Evolutionary conservation across 2,329 filamentous ascomycete genomes (phyloP).

Genomic region (Fusarium paranaense): DNA sequence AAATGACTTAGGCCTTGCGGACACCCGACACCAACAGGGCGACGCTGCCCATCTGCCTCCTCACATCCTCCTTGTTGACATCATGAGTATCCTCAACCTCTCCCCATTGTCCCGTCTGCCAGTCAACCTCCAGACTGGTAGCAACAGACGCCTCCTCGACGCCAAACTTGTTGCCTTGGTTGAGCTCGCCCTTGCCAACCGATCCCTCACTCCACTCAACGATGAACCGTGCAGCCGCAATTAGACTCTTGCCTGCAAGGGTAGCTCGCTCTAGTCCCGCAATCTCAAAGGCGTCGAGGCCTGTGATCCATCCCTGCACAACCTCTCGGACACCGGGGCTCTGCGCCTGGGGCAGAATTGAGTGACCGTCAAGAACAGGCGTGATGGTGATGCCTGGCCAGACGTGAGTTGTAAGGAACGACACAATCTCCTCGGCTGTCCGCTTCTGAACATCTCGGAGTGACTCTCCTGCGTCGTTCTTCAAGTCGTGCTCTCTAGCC

Average conservation of each 20-base stretch:
- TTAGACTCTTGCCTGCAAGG: constrained; percentile 86
- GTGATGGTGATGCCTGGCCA: constrained; percentile 86
- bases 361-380: constrained; percentile 83
- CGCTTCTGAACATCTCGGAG: constrained; percentile 80
- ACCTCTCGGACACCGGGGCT: constrained; percentile 79
- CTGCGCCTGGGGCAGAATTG: constrained; percentile 82
- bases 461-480: constrained; percentile 63
- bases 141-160: constrained; percentile 85
- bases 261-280: constrained; percentile 87
- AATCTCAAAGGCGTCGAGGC: constrained; percentile 81
- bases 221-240: constrained; percentile 81
- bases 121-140: constrained; percentile 85
- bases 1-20: constrained; percentile 41
- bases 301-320: constrained; percentile 80
- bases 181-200: constrained; percentile 58
- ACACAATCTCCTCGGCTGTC: constrained; percentile 76
- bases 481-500: constrained; percentile 59
- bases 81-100: constrained; percentile 99
- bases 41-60: constrained; percentile 88
- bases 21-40: constrained; percentile 81
- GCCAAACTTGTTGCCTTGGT: constrained; percentile 67
- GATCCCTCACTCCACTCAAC: constrained; percentile 89
- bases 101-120: constrained; percentile 93
- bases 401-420: constrained; percentile 76
- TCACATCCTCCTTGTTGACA: constrained; percentile 90